phyloP scores from a whole-genome alignment of 1,284 basidiomycete genomes.

The Tilletiopsis washingtonensis region DNA sequence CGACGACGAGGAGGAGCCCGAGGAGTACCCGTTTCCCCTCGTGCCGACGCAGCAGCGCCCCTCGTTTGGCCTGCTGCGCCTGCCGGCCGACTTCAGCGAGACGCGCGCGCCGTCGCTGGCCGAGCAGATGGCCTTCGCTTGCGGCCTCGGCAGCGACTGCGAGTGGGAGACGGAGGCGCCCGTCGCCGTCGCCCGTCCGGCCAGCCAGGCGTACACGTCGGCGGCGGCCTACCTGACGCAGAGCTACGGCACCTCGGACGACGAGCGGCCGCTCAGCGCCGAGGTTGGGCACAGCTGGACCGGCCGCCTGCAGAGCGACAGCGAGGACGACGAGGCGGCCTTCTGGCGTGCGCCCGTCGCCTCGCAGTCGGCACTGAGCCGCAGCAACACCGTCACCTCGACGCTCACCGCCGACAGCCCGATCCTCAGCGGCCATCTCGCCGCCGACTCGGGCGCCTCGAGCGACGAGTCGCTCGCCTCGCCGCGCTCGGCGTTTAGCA shows the following conservation, averaged over 20 bases:
- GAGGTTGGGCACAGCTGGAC: too few relatives aligned
- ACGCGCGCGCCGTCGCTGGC: constrained; percentile 7
- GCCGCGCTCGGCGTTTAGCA: neutral
- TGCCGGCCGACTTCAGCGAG: constrained; percentile 2
- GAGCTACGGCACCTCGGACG: too few relatives aligned
- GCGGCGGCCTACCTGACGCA: neutral
- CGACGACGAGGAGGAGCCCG: constrained; percentile 3
- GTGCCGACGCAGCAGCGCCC: constrained; percentile 1
- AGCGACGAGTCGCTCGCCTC: too few relatives aligned
- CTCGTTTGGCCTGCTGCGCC: neutral
- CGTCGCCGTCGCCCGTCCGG: neutral
- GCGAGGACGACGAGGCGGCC: neutral
- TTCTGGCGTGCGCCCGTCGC: neutral
- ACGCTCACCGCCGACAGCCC: neutral
- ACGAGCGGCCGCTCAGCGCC: too few relatives aligned
- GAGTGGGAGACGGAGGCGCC: neutral
- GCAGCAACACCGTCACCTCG: neutral
- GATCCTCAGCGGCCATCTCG: neutral
- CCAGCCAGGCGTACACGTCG: neutral
- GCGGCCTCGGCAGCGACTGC: constrained; percentile 7
- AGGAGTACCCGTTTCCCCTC: constrained; percentile 4
- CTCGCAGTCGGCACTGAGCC: neutral
- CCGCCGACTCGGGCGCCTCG: too few relatives aligned
- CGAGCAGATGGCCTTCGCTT: constrained; percentile 12
- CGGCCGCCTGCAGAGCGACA: too few relatives aligned